Evolutionary conservation across 2,329 filamentous ascomycete species (phyloP).

Genomic region (Rutstroemia sydowiana): DNA sequence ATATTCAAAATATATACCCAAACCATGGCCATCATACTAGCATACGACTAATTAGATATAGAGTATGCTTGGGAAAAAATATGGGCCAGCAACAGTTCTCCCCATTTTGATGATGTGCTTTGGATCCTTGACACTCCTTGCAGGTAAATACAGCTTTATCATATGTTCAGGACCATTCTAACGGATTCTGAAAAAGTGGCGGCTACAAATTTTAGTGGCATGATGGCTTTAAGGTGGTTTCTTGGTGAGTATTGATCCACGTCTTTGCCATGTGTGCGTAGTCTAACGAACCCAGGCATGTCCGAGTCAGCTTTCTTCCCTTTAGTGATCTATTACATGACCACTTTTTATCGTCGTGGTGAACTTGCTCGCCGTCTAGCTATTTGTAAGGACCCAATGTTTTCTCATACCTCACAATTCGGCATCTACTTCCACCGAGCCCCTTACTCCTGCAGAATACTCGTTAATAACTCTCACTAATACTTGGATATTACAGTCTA

Average conservation of each 20-base stretch:
- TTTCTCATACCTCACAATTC: no score
- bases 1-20: no score
- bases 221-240: constrained; percentile 63
- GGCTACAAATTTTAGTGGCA: constrained; percentile 52
- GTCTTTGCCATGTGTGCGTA: neutral
- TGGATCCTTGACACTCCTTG: constrained; percentile 52
- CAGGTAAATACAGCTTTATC: constrained; percentile 3
- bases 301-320: constrained; percentile 64
- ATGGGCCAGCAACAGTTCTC: constrained; percentile 55
- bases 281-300: constrained; percentile 34
- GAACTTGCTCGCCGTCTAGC: constrained; percentile 65
- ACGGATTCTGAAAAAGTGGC: constrained; percentile 31
- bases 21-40: no score
- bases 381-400: constrained; percentile 63
- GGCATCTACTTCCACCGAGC: no score
- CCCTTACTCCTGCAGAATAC: no score
- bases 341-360: constrained; percentile 62
- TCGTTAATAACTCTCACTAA: no score
- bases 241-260: constrained; percentile 38
- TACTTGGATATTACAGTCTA: no score
- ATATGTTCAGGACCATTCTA: neutral
- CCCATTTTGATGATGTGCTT: constrained; percentile 64
- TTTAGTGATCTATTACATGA: constrained; percentile 50
- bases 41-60: no score
- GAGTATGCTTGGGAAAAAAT: constrained; percentile 59